These are phyloP conservation scores for Phytophthora colocasiae DNA, from an alignment of 352 stramenopile genomes.

Conservation along the genomic window DNA sequence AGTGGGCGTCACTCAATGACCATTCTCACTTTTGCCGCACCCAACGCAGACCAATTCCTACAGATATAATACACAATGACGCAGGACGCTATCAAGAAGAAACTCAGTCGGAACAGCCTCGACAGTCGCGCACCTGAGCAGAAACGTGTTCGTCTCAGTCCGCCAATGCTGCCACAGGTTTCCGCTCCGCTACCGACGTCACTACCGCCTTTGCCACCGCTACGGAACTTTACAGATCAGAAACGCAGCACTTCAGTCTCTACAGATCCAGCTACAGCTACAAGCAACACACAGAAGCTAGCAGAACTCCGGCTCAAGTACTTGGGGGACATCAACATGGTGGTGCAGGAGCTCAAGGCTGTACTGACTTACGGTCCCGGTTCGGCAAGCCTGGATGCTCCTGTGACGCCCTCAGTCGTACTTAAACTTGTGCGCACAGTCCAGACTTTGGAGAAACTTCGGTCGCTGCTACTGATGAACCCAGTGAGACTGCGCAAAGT, in stretches of 20 bases:
- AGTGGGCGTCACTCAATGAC: too few species aligned
- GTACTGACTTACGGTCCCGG: constrained; percentile 37
- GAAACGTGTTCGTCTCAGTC: constrained; percentile 38
- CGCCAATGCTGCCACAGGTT: constrained; percentile 17
- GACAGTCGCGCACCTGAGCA: constrained; percentile 6
- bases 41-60: background rate
- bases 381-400: constrained; percentile 22
- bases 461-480: constrained; percentile 35
- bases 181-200: background rate
- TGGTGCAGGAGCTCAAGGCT: constrained; percentile 40
- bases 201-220: constrained; percentile 26
- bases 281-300: constrained; percentile 29
- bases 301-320: constrained; percentile 36
- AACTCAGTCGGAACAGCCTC: constrained; percentile 2
- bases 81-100: constrained; percentile 22
- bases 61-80: constrained; percentile 7
- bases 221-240: constrained; percentile 5
- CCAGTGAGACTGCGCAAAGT: constrained; percentile 30
- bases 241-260: background rate
- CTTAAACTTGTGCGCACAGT: constrained; percentile 47
- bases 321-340: constrained; percentile 38
- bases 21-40: constrained; percentile 14
- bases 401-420: constrained; percentile 25
- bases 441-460: constrained; percentile 48
- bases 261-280: background rate